Evolutionary conservation across 2,329 filamentous ascomycete genomes (phyloP), one percentile per base, ranked within the genome.

Genomic region (Sarocladium brachiariae): DNA sequence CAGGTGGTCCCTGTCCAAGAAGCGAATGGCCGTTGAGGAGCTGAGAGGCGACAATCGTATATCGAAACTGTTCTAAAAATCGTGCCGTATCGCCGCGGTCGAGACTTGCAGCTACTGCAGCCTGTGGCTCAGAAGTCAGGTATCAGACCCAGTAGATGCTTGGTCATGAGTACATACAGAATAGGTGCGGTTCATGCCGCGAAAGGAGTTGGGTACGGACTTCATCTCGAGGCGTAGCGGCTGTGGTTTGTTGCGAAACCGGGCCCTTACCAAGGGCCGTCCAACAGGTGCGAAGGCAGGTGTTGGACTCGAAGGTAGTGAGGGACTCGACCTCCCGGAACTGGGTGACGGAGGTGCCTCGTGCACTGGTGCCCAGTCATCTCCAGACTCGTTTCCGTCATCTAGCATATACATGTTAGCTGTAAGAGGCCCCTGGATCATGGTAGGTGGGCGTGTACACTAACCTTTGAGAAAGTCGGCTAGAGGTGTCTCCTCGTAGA

Each of bases 1-100:
- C 56, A 3, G 60, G 53, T 13, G 59, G 61, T 14, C 61, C 61
- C 52, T 68, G 62, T 46, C 67, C 61, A 14, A 65, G 51, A 35
- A 78, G 80, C 3, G 80, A 77, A 57, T 86, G 79, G 35, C 86
- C 86, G 60, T 82, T 89, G 35, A 96, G 75, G 13, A 96, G 77
- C 64, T 96, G 90, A 19, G 91, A 96, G 48, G 90, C 90, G 61
- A 96, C 87, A 56, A 96, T 88, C 19, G 88, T 86, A 69, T 96
- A 96, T 56, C 91, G 87, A 62, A 96, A 96, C 63, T 90, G 87
- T 68, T 96, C 91, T 53, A 96, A 77, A 61, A 96, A 96, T 57
- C 84, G 84, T 58, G 85, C 78, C 63, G 91, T 95, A 59, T 95
- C 90, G 58, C 80, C 82, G 56, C 84, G 78, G 51, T 87, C 84